Base-by-base conservation (phyloP, 495 filamentous ascomycete species). In the Rusavskia elegans region DNA sequence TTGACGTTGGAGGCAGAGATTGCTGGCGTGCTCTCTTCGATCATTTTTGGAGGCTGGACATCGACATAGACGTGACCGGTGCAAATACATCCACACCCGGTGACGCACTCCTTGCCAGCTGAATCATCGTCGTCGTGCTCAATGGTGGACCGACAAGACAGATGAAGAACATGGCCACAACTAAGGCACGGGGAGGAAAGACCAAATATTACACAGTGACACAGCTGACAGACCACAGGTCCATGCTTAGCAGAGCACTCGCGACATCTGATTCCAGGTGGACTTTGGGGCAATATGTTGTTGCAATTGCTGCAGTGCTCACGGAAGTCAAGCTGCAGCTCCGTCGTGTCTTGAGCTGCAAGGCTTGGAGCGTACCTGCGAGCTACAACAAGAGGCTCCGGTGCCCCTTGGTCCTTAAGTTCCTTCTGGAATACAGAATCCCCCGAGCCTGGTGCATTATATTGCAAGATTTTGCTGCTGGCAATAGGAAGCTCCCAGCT, bases 401-500 rank as follows among this genome's bases (percentile, higher is more conserved):
- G 17, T 20, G 21, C 5, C 23, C 21, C 44, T 17, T 46, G 20
- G 9, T 16, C n/a, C 5, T 19, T 2, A 9, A 5, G 39, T 40
- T 40, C 38, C 13, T 5, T 40, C 13, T 40, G 38, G 3, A 19
- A 16, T 5, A n/a, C 23, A 5, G 32, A 39, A 6, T 23, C 4
- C 38, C 13, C 21, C 19, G 35, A 21, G 17, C 29, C 29, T 19
- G 35, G 38, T 37, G 17, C 38, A 38, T 87, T 84, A 63, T 89
- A 90, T 59, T 93, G 93, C 51, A 94, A 69, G 20, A 96, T 77
- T 65, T 95, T 87, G 7, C 87, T 77, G 17, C 83, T 74, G 30
- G 82, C 74, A 5, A 85, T 71, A 0, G 83, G 82, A 8, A 90
- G 71, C n/a, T 77, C 75, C 89, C 90, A 96, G 52, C 83, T 77